Evolutionary conservation across 345 rosid species (phyloP).

Genomic region (Populus pruinosa): DNA sequence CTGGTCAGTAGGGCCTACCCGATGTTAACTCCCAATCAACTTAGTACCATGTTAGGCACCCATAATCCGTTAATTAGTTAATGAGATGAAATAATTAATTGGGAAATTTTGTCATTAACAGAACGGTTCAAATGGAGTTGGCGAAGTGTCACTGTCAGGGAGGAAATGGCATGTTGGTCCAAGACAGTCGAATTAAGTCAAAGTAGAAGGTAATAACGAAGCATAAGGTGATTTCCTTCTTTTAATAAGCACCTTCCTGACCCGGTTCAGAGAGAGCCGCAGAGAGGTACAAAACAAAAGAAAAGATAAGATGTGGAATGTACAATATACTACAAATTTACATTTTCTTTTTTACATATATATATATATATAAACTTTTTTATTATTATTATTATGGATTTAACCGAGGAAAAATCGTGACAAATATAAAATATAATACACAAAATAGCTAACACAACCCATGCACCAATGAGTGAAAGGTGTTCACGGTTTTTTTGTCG

Average conservation of each 20-base stretch:
- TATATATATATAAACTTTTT: too few relatives aligned
- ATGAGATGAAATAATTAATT: background rate
- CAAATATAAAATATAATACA: too few relatives aligned
- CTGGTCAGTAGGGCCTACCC: background rate
- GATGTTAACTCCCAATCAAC: background rate
- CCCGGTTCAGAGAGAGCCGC: background rate
- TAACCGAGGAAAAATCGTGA: too few relatives aligned
- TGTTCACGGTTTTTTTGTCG: fast-evolving
- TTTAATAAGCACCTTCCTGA: too few relatives aligned
- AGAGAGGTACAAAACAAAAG: background rate
- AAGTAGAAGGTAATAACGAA: background rate
- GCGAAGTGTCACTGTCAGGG: background rate
- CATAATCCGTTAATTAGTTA: background rate
- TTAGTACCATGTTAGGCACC: background rate
- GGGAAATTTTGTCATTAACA: background rate
- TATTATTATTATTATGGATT: too few relatives aligned
- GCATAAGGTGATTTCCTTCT: background rate
- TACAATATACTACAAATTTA: background rate
- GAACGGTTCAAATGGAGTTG: background rate
- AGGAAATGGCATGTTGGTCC: background rate
- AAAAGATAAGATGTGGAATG: background rate
- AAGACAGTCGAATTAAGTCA: background rate
- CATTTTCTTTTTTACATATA: background rate
- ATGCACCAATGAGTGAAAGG: too few relatives aligned
- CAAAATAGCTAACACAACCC: too few relatives aligned